These are phyloP conservation scores for Saxophila tyrrhenica DNA, from an alignment of 495 filamentous ascomycete genomes.

Conservation along the genomic window DNA sequence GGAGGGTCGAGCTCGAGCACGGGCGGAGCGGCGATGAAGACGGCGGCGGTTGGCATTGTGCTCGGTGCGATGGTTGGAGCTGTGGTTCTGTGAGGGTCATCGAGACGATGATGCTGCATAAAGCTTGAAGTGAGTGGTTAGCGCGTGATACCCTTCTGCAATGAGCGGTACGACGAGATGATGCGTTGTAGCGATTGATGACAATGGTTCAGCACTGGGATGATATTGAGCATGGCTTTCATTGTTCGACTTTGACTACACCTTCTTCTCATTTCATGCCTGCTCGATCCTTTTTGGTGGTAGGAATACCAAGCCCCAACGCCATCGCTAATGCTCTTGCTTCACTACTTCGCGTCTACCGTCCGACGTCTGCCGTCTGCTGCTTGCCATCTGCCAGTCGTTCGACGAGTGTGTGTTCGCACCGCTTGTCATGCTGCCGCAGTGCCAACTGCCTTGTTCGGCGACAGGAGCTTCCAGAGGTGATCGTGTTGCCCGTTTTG, in stretches of 20 bases:
- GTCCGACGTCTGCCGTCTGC: not conserved
- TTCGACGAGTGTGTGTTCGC: not conserved
- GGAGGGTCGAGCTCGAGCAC: not conserved
- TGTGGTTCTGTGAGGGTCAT: not conserved
- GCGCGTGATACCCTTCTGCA: not conserved
- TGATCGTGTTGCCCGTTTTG: not conserved
- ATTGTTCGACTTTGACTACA: not conserved
- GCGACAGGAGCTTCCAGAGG: not conserved
- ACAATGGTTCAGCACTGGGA: not conserved
- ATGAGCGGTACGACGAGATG: not conserved
- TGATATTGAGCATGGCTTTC: not conserved
- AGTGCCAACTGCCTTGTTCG: not conserved
- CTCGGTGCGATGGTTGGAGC: not conserved
- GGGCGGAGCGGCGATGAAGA: not conserved
- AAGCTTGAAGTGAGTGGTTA: not conserved
- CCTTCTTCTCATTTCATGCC: not conserved
- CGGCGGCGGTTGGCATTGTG: not conserved
- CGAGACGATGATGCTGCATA: not conserved
- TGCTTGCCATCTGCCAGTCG: not conserved
- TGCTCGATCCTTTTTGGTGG: not conserved
- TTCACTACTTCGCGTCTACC: not conserved
- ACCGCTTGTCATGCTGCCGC: not conserved
- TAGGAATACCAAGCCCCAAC: constrained; percentile 4
- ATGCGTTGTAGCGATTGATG: too few species aligned
- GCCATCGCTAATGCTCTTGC: constrained; percentile 18